Percentiles rank a stretch among this genome's conserved stretches.
Evolutionary conservation across 495 filamentous ascomycete genomes (phyloP).

Genomic region (Copromyces sp.): DNA sequence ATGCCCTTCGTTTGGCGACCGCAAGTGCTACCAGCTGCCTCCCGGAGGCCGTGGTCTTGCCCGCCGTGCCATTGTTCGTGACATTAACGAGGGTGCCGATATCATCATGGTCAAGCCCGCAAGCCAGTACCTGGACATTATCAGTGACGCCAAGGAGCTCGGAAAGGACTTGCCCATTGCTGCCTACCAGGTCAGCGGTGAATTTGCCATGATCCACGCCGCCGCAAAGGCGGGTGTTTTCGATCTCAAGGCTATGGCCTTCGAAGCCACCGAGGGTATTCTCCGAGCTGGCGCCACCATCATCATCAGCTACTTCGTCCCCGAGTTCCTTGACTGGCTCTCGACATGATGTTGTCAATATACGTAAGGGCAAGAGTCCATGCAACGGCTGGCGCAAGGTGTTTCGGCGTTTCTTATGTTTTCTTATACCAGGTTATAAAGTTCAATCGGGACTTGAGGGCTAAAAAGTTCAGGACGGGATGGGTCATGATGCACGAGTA

Average conservation of each 20-base stretch:
- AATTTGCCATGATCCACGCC: slow-evolving; percentile 97
- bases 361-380: neutral
- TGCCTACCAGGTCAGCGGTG: slow-evolving; percentile 93
- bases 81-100: slow-evolving; percentile 88
- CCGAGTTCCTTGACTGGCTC: slow-evolving; percentile 86
- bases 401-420: slow-evolving; percentile 9
- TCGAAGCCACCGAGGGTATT: slow-evolving; percentile 88
- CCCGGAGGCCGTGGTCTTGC: slow-evolving; percentile 88
- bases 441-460: neutral
- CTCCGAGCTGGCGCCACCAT: slow-evolving; percentile 86
- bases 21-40: slow-evolving; percentile 92
- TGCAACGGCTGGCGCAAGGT: neutral
- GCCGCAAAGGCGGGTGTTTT: slow-evolving; percentile 96
- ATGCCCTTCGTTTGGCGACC: slow-evolving; percentile 83
- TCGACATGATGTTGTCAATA: slow-evolving; percentile 22
- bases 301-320: slow-evolving; percentile 87
- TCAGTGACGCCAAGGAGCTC: slow-evolving; percentile 88
- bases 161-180: slow-evolving; percentile 83
- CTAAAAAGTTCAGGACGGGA: neutral
- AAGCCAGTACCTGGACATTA: slow-evolving; percentile 88
- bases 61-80: slow-evolving; percentile 78
- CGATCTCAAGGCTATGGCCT: slow-evolving; percentile 89
- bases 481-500: neutral
- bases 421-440: neutral
- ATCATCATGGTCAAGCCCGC: slow-evolving; percentile 99